Percentiles rank a stretch among this genome's conserved stretches.
These are phyloP conservation scores for Xylaria cubensis DNA, from an alignment of 495 filamentous ascomycete genomes.

Conservation along the genomic window DNA sequence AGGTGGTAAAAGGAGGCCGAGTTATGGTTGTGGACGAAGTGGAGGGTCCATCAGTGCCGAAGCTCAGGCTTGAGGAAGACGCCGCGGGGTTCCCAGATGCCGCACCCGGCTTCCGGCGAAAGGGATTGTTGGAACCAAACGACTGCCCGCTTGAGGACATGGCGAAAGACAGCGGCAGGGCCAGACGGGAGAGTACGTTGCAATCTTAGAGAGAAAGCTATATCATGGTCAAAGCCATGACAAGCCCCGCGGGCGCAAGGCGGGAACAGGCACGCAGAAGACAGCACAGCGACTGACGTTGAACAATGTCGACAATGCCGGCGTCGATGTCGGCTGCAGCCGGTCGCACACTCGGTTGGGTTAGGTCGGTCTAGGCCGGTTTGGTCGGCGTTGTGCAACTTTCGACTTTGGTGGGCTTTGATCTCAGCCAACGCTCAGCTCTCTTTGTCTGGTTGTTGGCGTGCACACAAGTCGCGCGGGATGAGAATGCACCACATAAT, in stretches of 20 bases:
- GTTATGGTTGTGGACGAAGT: constrained; percentile 24
- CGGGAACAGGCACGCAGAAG: not conserved
- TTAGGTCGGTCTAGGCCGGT: not conserved
- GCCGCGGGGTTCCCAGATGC: constrained; percentile 19
- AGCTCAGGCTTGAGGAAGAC: constrained; percentile 25
- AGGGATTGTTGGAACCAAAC: constrained; percentile 56
- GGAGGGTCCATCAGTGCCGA: constrained; percentile 30
- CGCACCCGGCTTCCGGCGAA: constrained; percentile 47
- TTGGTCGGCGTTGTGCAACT: constrained; percentile 16
- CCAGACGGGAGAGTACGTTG: constrained; percentile 12
- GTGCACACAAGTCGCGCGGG: constrained; percentile 12
- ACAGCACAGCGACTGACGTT: constrained; percentile 2
- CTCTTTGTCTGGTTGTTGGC: constrained; percentile 3
- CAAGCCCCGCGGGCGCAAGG: constrained; percentile 31
- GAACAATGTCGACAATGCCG: not conserved
- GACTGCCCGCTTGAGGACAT: constrained; percentile 36
- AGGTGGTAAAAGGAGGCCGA: constrained; percentile 37
- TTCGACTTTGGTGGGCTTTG: not conserved
- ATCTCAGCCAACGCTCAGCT: not conserved
- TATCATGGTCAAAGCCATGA: constrained; percentile 39
- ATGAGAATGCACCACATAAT: constrained; percentile 12
- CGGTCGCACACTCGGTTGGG: constrained; percentile 15
- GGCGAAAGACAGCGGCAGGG: not conserved
- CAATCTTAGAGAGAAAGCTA: constrained; percentile 25
- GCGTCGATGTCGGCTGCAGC: not conserved